Base-by-base conservation (phyloP, 305 asterid genomes). In the Caryopteris hybrid region DNA sequence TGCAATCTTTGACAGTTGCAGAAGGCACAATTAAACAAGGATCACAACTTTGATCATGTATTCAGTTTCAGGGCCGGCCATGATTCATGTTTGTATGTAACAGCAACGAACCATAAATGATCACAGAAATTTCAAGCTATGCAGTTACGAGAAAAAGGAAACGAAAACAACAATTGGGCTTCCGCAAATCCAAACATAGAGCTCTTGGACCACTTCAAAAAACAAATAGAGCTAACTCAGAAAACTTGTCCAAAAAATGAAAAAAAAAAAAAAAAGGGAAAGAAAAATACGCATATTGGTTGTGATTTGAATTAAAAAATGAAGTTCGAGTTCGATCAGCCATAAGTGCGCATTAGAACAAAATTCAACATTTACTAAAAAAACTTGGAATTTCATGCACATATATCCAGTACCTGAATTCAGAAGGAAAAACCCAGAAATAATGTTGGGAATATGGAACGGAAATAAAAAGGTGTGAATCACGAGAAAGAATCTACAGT, bases 1-100 rank as follows among this genome's bases (percentile, higher is more conserved):
- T 83, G 85, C 76, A 23, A 57, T 53, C 72, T 74, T 83, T 78
- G 84, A 71, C 76, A 70, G 70, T 64, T 62, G 34, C 68, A 66
- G 47, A 38, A 25, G 51, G 18, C 52, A 69, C n/a, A 63, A 45
- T 20, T 17, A 27, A 42, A 48, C 53, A 52, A 33, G 59, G 75
- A 72, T 65, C 68, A 64, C 50, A 58, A 27, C 5, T 70, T 14
- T 14, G 17, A 58, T 68, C 70, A 47, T 52, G 45, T 50, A 66
- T 64, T 20, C 48, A 33, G 21, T 71, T 45, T 8, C 61, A 47
- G 34, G 58, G 27, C 51, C 46, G 62, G 14, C 29, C 76, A 48
- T 29, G 73, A 12, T 21, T 11, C 65, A 68, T 53, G 29, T 50
- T 47, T 38, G 61, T 13, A 66, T 48, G 33, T 45, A 45, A 67